Evolutionary conservation across 805 yeast species (phyloP).

Genomic region (Candida sphagnicola): DNA sequence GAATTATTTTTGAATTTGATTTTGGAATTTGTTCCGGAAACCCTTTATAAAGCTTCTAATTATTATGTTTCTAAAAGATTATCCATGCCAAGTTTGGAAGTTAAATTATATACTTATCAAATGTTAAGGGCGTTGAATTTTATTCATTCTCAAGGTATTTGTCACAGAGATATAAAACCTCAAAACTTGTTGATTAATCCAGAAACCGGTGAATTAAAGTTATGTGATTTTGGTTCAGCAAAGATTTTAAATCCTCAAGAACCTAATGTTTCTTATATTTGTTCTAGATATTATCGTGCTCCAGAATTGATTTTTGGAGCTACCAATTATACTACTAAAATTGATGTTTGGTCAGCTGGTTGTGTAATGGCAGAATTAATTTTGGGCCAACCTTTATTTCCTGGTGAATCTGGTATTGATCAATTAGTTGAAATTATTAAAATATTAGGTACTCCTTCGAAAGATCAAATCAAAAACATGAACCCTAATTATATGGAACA

Average conservation of each 20-base stretch:
- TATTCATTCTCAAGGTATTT: conserved; percentile 73
- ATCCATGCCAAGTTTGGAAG: conserved; percentile 85
- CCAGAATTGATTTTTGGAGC: conserved; percentile 98
- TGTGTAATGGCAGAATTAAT: conserved; percentile 97
- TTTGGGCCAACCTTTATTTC: conserved; percentile 94
- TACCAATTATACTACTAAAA: conserved; percentile 91
- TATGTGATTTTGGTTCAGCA: conserved; percentile 97
- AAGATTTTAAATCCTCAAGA: conserved; percentile 85
- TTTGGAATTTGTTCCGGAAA: conserved; percentile 93
- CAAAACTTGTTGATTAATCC: conserved; percentile 89
- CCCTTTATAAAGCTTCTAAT: conserved; percentile 85
- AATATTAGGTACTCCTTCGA: conserved; percentile 90
- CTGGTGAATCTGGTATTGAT: conserved; percentile 97
- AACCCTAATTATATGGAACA: conserved; percentile 97
- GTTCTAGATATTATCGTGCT: conserved; percentile 95
- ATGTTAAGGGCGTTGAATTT: conserved; percentile 73
- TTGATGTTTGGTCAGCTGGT: conserved; percentile 96
- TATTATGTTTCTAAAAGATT: conserved; percentile 70
- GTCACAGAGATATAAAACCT: conserved; percentile 93
- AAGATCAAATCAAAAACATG: conserved; percentile 90
- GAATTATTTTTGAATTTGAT: conserved; percentile 87
- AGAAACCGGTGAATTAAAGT: conserved; percentile 73
- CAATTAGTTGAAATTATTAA: conserved; percentile 96
- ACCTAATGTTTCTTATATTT: conserved; percentile 93
- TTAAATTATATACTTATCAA: conserved; percentile 80